Percentiles rank a stretch among this genome's conserved stretches.
Conservation (phyloP, 2,329 filamentous ascomycete genomes). For the Penicillium sp. region DNA sequence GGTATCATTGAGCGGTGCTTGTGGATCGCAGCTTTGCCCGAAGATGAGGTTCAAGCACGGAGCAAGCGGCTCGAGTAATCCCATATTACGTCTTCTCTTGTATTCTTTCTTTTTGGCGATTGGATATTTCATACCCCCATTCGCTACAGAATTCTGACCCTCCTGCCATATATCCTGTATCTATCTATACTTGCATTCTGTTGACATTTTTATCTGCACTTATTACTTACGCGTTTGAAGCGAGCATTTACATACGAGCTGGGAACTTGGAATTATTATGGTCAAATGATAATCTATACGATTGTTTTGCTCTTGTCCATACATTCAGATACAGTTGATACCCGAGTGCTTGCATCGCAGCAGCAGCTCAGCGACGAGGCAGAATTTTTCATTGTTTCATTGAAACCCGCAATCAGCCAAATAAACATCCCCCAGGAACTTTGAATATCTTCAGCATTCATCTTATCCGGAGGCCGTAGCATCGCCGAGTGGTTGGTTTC, state of each 20-base stretch:
- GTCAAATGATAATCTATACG: conserved; percentile 5
- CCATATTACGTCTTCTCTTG: conserved; percentile 5
- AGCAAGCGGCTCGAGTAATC: conserved; percentile 50
- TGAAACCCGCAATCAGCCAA: not conserved
- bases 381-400: not conserved
- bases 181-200: conserved; percentile 19
- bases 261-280: conserved; percentile 16
- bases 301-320: not conserved
- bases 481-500: conserved; percentile 5
- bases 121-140: conserved; percentile 28
- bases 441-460: not conserved
- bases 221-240: conserved; percentile 22
- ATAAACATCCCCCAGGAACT: not conserved
- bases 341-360: not conserved
- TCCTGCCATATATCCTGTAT: conserved; percentile 19
- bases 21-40: conserved; percentile 65
- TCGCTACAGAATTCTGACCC: conserved; percentile 10
- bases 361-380: not conserved
- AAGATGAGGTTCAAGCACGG: conserved; percentile 58
- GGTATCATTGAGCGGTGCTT: conserved; percentile 66
- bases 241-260: conserved; percentile 22
- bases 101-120: conserved; percentile 16
- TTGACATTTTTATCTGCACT: conserved; percentile 10
- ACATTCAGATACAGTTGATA: not conserved
- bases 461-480: not conserved